Percentiles rank a stretch among this genome's conserved stretches.
Conservation (phyloP, 2,329 filamentous ascomycete species). For the Falciphora oryzae region DNA sequence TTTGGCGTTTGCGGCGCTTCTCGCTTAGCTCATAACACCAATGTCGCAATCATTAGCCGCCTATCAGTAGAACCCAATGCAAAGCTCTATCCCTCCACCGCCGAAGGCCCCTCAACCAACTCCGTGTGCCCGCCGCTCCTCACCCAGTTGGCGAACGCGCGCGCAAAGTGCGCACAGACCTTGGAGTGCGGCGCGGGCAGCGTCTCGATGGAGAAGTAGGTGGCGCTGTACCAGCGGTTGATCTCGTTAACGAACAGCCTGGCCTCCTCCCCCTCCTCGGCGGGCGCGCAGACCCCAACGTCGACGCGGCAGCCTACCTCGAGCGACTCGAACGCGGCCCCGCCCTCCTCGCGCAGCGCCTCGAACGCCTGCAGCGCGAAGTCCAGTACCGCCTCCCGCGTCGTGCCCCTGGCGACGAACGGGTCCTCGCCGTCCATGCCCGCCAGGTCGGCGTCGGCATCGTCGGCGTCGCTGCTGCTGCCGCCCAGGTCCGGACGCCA, state of each 20-base stretch:
- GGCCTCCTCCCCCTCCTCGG: not conserved
- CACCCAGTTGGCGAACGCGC: slow-evolving; percentile 5
- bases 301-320: slow-evolving; percentile 8
- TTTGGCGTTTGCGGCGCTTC: too few relatives aligned
- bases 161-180: slow-evolving; percentile 5
- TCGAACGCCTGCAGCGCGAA: slow-evolving; percentile 4
- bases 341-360: not conserved
- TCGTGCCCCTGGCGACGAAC: not conserved
- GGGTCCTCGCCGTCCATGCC: not conserved
- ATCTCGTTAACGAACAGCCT: slow-evolving; percentile 8
- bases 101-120: not conserved
- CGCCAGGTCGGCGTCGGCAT: not conserved
- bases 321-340: not conserved
- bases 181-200: slow-evolving; percentile 1
- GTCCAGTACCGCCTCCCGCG: not conserved
- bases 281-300: not conserved
- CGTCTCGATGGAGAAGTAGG: not conserved
- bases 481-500: not conserved
- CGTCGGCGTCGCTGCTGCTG: not conserved
- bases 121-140: not conserved
- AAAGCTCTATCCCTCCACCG: not conserved
- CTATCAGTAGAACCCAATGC: too few relatives aligned
- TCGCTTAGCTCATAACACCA: too few relatives aligned
- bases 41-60: too few relatives aligned
- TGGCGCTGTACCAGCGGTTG: slow-evolving; percentile 4